Percentiles rank a stretch among this genome's conserved stretches.
These are phyloP conservation scores for Vitis amurensis DNA, from an alignment of 164 flowering plant genomes.

Conservation along the genomic window DNA sequence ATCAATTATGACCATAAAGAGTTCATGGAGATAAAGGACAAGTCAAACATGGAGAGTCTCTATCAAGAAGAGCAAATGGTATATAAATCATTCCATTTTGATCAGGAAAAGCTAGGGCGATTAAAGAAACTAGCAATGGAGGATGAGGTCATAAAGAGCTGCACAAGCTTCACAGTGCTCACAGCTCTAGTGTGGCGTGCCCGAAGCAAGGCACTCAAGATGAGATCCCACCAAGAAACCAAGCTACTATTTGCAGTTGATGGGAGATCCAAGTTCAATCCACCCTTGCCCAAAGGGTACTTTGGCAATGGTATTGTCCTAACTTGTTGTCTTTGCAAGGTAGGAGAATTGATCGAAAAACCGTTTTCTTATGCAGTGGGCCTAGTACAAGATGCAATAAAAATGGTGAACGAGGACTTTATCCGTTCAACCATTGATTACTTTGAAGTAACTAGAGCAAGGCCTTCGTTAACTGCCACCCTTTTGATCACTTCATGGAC, in stretches of 20 bases:
- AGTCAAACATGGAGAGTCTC: constrained; percentile 7
- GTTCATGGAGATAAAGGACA: constrained; percentile 13
- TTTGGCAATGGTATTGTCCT: constrained; percentile 23
- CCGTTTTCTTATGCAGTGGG: constrained; percentile 20
- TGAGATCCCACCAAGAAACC: constrained; percentile 21
- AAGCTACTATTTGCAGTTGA: constrained; percentile 22
- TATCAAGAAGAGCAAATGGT: constrained; percentile 7
- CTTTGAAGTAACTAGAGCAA: constrained; percentile 17
- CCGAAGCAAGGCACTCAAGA: constrained; percentile 16
- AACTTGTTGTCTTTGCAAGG: constrained; percentile 11
- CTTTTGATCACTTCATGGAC: constrained; percentile 28
- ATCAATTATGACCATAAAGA: constrained; percentile 9
- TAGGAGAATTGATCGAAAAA: constrained; percentile 20
- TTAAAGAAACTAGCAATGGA: constrained; percentile 18
- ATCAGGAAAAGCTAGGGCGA: not conserved
- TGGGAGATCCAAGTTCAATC: constrained; percentile 18
- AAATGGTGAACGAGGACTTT: constrained; percentile 20
- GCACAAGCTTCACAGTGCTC: constrained; percentile 21
- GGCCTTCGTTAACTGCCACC: constrained; percentile 17
- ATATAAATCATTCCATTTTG: constrained; percentile 16
- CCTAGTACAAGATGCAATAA: constrained; percentile 15
- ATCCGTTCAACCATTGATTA: constrained; percentile 24
- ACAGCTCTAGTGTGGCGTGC: constrained; percentile 23
- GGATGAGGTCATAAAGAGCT: constrained; percentile 6
- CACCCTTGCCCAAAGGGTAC: constrained; percentile 23